phyloP scores from a whole-genome alignment of 176 grass and related monocot species.

The Aegilops longissima region DNA sequence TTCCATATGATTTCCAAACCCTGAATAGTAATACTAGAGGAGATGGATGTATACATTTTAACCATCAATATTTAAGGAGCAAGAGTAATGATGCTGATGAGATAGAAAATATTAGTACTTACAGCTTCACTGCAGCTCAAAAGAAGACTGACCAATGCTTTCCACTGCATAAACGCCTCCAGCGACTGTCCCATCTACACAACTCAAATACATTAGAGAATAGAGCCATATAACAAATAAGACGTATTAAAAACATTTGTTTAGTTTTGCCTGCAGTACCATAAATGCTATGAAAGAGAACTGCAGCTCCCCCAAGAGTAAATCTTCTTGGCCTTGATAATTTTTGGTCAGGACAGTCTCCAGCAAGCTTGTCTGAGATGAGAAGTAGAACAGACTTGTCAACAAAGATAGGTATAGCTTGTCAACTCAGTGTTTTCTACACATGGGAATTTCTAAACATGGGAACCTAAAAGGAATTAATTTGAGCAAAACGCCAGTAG shows the following conservation, averaged over 20 bases:
- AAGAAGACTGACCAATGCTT: constrained; percentile 81
- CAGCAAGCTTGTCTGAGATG: constrained; percentile 77
- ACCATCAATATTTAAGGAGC: background rate
- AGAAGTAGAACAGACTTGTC: constrained; percentile 35
- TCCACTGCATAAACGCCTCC: constrained; percentile 92
- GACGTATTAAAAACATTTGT: background rate
- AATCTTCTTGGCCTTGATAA: constrained; percentile 72
- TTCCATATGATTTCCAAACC: background rate
- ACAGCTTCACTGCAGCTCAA: constrained; percentile 85
- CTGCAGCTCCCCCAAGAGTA: constrained; percentile 81
- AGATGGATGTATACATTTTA: no score
- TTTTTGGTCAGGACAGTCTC: constrained; percentile 63
- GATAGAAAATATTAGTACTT: constrained; percentile 34
- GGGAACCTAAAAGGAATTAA: background rate
- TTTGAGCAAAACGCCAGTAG: background rate
- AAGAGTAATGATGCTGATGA: background rate
- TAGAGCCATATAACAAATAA: background rate
- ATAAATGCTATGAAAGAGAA: constrained; percentile 92
- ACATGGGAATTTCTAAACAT: no score
- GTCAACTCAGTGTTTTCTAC: background rate
- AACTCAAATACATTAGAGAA: constrained; percentile 26
- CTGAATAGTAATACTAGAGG: background rate
- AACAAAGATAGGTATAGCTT: constrained; percentile 17
- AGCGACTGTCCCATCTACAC: constrained; percentile 85
- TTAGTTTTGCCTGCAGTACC: constrained; percentile 44